A percentile compares a stretch with the other conserved stretches of the same genome.
Conservation (phyloP, 2,329 filamentous ascomycete genomes). For the Metarhizium guizhouense region DNA sequence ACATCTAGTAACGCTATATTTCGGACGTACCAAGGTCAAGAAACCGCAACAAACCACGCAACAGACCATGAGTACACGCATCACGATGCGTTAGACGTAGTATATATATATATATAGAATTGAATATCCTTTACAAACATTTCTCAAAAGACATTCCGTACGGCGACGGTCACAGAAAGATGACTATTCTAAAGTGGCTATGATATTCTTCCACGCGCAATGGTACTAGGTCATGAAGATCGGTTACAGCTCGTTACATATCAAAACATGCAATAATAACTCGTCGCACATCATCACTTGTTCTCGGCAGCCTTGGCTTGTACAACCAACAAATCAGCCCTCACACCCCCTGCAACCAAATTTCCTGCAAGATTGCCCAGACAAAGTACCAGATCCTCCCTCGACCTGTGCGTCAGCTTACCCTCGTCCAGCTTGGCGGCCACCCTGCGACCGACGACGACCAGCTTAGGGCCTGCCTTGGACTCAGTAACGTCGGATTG, state of each 20-base stretch:
- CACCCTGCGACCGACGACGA: conserved; percentile 15
- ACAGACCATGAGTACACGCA: too few relatives aligned
- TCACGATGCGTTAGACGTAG: too few relatives aligned
- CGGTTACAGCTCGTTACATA: neutral
- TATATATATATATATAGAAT: too few relatives aligned
- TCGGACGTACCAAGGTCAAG: too few relatives aligned
- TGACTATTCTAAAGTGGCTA: too few relatives aligned
- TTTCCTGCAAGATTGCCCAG: conserved; percentile 14
- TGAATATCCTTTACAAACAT: too few relatives aligned
- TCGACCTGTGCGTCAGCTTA: conserved; percentile 9
- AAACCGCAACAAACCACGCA: too few relatives aligned
- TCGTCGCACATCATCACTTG: neutral
- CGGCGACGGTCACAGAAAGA: too few relatives aligned
- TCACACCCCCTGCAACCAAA: conserved; percentile 14
- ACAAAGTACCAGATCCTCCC: conserved; percentile 13
- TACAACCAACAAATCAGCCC: conserved; percentile 17
- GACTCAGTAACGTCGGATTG: neutral
- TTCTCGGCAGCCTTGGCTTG: conserved; percentile 18
- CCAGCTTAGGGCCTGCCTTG: conserved; percentile 10
- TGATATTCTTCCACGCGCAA: neutral
- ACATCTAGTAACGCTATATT: too few relatives aligned
- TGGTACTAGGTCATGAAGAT: neutral
- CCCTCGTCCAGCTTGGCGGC: conserved; percentile 12
- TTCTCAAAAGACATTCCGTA: too few relatives aligned
- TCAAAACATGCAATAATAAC: neutral